Conservation (phyloP, 805 yeast species). For the Candida ficus region DNA sequence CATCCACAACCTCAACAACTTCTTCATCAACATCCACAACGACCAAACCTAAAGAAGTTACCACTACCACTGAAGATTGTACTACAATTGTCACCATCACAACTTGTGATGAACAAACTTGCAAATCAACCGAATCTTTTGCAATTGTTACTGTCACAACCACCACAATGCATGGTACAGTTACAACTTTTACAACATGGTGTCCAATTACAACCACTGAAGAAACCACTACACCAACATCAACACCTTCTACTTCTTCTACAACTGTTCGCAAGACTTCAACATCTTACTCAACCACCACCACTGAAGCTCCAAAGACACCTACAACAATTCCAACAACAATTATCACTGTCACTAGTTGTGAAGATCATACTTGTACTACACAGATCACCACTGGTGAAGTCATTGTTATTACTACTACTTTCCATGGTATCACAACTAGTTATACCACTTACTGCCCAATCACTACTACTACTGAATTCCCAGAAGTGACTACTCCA, state of each 20-base stretch:
- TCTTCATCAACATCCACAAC: too few species aligned
- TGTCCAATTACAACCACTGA: conserved; percentile 9
- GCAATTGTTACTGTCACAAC: conserved; percentile 27
- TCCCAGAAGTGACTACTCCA: not conserved
- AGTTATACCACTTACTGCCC: conserved; percentile 36
- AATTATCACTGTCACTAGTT: conserved; percentile 31
- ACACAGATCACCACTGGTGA: conserved; percentile 30
- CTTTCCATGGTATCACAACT: conserved; percentile 24
- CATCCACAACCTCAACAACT: not conserved
- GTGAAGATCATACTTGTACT: conserved; percentile 28
- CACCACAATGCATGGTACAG: conserved; percentile 26
- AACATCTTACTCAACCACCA: conserved; percentile 4
- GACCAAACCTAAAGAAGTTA: too few species aligned
- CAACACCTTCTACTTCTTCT: not conserved
- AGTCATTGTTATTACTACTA: conserved; percentile 30
- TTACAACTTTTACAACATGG: not conserved
- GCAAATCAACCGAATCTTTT: conserved; percentile 12
- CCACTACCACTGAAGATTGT: not conserved
- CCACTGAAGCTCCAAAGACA: conserved; percentile 6
- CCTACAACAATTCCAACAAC: conserved; percentile 25
- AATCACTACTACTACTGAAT: not conserved
- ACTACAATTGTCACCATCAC: not conserved
- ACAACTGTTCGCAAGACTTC: conserved; percentile 1
- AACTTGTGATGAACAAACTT: conserved; percentile 3
- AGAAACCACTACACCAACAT: conserved; percentile 9